Evolutionary conservation across 1,139 yeast genomes (phyloP), one percentile per base, ranked within the genome.

Genomic region (Zygoascus sp.): DNA sequence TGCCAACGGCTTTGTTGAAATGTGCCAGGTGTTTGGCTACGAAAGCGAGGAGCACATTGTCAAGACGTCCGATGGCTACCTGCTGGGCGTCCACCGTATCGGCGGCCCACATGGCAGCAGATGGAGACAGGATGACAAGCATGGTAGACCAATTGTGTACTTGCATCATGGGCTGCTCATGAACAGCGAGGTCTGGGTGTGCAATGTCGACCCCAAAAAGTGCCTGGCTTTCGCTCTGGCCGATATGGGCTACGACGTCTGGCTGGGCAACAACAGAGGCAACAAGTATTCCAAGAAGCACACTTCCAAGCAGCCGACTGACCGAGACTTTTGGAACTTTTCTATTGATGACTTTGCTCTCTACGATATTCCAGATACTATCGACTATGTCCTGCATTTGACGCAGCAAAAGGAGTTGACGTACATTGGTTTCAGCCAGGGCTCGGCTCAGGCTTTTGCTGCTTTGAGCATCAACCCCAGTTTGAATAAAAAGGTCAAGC

Each of bases 381-480:
- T 88, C 11, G 76, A 77, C 54, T 84, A 85, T 62, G 77, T 88
- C 32, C 60, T 81, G 41, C 59, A 67, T 16, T 66, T 70, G 44
- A 75, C 83, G 3, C 56, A 62, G 9, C 67, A 66, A 35, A 53
- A 59, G 20, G 61, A 70, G 16, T 66, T 88, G 40, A 76, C 80
- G 1, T 88, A 87, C 60, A 74, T 89, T 56, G 97, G 96, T 0
- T 89, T 89, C 61, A 80, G 89, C 42, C 97, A 89, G 64, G 97
- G 97, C 6, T 82, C 94, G 1, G 95, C 96, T 1, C 96, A 89
- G 64, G 87, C 88, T 35, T 83, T 89, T 65, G 95, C 96, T 0
- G 74, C 89, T 37, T 70, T 85, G 22, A 78, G 92, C 0, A 70
- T 85, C n/a, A 80, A 83, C 61, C 77, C 86, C 5, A 75, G 75